These are phyloP conservation scores for Penicillium antarcticum DNA, from an alignment of 495 filamentous ascomycete genomes.

Conservation along the genomic window DNA sequence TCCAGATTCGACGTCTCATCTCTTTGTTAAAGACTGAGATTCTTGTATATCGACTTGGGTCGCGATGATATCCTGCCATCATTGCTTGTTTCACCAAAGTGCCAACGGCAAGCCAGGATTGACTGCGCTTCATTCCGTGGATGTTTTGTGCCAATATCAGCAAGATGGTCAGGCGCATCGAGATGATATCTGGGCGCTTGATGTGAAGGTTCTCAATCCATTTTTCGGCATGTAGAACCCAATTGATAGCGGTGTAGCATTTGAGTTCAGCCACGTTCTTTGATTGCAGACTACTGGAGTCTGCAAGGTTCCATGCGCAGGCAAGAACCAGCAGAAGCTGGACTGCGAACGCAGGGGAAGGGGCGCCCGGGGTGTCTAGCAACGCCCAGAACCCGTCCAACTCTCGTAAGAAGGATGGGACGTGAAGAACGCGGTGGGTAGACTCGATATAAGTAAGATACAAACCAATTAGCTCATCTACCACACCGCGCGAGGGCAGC, in stretches of 20 bases:
- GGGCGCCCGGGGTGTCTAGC: constrained; percentile 22
- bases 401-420: constrained; percentile 53
- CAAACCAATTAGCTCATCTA: constrained; percentile 47
- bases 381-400: constrained; percentile 49
- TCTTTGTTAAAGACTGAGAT: constrained; percentile 58
- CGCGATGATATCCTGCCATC: constrained; percentile 55
- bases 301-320: constrained; percentile 50
- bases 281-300: constrained; percentile 32
- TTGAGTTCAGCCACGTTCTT: constrained; percentile 48
- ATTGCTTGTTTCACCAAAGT: constrained; percentile 54
- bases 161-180: constrained; percentile 58
- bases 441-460: constrained; percentile 58
- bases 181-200: constrained; percentile 49
- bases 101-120: constrained; percentile 58
- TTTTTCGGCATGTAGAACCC: constrained; percentile 61
- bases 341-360: constrained; percentile 47
- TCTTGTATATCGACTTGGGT: constrained; percentile 47
- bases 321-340: constrained; percentile 65
- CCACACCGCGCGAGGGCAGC: constrained; percentile 40
- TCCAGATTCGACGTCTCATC: constrained; percentile 67
- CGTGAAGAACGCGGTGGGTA: constrained; percentile 54
- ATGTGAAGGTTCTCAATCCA: constrained; percentile 59
- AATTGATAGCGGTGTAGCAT: constrained; percentile 52
- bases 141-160: constrained; percentile 56
- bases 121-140: constrained; percentile 52